Evolutionary conservation across 2,329 filamentous ascomycete species (phyloP).

Genomic region (Cladophialophora exuberans): DNA sequence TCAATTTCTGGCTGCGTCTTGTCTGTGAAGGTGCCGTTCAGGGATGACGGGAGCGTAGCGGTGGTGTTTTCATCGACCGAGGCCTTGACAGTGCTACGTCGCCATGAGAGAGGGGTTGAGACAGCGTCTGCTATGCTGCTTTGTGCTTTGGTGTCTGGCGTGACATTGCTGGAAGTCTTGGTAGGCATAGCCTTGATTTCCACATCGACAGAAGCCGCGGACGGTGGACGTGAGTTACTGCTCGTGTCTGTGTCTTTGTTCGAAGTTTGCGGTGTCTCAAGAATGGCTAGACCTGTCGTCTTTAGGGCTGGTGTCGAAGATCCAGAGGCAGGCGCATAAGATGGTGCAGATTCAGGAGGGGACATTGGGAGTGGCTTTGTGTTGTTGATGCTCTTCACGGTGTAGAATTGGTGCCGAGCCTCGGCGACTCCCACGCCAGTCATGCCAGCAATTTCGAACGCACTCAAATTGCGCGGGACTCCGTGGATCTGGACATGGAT

Average conservation of each 20-base stretch:
- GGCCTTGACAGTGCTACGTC: too few relatives aligned
- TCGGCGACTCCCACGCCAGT: conserved; percentile 43
- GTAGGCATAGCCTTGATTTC: not conserved
- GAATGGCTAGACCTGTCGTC: not conserved
- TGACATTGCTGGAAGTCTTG: not conserved
- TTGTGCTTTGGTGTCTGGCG: not conserved
- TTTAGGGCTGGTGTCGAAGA: not conserved
- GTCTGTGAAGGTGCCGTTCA: not conserved
- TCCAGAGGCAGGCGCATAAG: not conserved
- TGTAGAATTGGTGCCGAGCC: conserved; percentile 40
- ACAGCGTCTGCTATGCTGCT: not conserved
- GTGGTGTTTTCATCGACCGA: not conserved
- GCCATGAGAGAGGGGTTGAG: not conserved
- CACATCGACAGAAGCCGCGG: not conserved
- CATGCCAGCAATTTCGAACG: conserved; percentile 48
- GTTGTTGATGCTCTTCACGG: conserved; percentile 38
- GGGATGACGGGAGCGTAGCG: not conserved
- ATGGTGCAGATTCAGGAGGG: not conserved
- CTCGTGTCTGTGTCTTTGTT: not conserved
- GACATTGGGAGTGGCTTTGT: conserved; percentile 36
- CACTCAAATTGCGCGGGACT: conserved; percentile 41
- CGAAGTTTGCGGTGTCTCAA: not conserved
- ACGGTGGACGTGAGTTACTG: not conserved
- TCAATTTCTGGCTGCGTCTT: not conserved
- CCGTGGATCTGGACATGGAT: conserved; percentile 41